Evolutionary conservation across 371 early-diverging fungal genomes (phyloP).

Genomic region (Actinomortierella ambigua): DNA sequence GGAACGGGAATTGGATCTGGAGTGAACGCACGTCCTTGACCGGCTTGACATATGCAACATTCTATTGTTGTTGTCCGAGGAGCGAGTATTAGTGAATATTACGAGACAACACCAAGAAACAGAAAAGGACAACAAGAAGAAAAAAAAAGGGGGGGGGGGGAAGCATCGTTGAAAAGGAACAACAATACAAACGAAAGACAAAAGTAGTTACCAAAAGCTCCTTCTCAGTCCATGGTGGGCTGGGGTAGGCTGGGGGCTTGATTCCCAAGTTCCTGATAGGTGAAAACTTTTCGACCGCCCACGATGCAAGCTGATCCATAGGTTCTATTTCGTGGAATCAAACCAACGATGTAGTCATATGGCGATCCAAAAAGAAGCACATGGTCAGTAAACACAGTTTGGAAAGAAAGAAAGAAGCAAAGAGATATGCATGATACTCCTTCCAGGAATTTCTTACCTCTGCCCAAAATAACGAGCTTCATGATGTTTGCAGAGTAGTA

Average conservation of each 20-base stretch:
- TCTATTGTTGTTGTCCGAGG: too few relatives aligned
- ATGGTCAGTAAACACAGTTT: neutral
- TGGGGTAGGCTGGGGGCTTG: conserved; percentile 69
- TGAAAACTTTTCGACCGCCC: conserved; percentile 85
- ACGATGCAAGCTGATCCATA: conserved; percentile 78
- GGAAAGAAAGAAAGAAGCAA: neutral
- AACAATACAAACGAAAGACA: neutral
- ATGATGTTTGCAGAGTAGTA: conserved; percentile 96
- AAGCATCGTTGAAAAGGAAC: too few relatives aligned
- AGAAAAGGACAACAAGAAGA: too few relatives aligned
- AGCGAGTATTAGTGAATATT: too few relatives aligned
- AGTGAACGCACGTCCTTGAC: conserved; percentile 82
- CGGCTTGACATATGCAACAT: conserved; percentile 69
- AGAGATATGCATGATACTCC: neutral
- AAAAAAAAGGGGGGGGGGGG: too few relatives aligned
- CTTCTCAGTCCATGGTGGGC: conserved; percentile 77
- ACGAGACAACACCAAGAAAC: too few relatives aligned
- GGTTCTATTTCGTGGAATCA: conserved; percentile 58
- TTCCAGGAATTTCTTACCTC: conserved; percentile 54
- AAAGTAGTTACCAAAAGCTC: conserved; percentile 64
- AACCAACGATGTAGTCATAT: neutral
- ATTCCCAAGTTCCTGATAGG: conserved; percentile 73
- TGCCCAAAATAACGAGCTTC: conserved; percentile 91
- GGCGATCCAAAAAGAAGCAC: neutral
- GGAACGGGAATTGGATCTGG: conserved; percentile 87